Evolutionary conservation across 306 rosid genomes (phyloP).

Genomic region (Castanopsis chinensis): DNA sequence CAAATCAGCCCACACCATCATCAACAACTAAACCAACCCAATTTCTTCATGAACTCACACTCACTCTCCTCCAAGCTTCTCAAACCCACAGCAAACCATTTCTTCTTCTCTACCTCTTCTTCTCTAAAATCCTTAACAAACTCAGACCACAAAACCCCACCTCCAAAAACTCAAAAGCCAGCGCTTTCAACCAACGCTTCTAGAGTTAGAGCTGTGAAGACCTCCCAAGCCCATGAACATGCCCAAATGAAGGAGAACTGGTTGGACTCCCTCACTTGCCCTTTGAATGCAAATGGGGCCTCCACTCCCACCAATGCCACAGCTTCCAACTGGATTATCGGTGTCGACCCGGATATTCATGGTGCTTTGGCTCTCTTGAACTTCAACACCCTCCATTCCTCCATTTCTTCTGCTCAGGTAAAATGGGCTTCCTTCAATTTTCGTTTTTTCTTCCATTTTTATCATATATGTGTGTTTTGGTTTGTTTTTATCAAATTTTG

Average conservation of each 20-base stretch:
- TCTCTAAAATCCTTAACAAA: neutral
- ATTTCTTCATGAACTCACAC: conserved; percentile 32
- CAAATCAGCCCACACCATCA: conserved; percentile 10
- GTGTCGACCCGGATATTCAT: conserved; percentile 78
- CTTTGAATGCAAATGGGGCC: conserved; percentile 19
- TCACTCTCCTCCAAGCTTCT: conserved; percentile 28
- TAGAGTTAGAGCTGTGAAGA: conserved; percentile 21
- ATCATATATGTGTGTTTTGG: neutral
- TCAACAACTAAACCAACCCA: conserved; percentile 19
- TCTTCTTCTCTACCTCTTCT: conserved; percentile 23
- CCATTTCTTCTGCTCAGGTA: conserved; percentile 66
- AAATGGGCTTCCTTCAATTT: neutral
- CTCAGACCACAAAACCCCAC: neutral
- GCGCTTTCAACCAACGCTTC: neutral
- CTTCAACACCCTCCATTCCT: conserved; percentile 5
- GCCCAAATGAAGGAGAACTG: conserved; percentile 68
- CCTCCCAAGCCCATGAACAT: conserved; percentile 52
- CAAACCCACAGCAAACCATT: conserved; percentile 22
- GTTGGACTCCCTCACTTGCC: conserved; percentile 71
- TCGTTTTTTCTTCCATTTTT: neutral
- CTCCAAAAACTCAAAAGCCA: conserved; percentile 19
- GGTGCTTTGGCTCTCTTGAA: conserved; percentile 83
- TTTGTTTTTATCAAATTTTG: too few relatives aligned
- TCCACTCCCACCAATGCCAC: conserved; percentile 20
- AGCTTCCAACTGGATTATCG: conserved; percentile 58